Base-by-base conservation (phyloP, 768 basidiomycete species). In the Tricholoma saponaceum region DNA sequence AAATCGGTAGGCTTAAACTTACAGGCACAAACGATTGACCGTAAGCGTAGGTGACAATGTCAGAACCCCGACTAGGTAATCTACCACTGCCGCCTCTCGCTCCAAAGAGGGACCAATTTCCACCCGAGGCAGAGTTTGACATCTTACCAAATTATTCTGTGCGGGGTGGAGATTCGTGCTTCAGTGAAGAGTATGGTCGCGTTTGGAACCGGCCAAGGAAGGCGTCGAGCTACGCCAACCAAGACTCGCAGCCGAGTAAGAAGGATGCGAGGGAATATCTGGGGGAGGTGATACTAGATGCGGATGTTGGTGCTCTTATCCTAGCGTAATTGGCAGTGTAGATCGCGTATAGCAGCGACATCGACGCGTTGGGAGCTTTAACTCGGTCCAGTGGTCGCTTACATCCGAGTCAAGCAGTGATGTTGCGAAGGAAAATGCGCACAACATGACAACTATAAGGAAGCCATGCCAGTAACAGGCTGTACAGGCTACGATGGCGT, bases 231-330 rank as follows among this genome's bases (percentile, higher is more conserved):
- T 63, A 66, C 70, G 67, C 58, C 70, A 66, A 64, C 69, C 65
- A 52, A 65, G 64, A 58, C 72, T 66, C 43, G 72, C 64, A 56
- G 67, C 55, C 25, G 62, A 62, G 62, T n/a, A n/a, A n/a, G 64
- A 41, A 52, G 49, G 39, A 25, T 52, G 59, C 51, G 60, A 64
- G 60, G 67, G 64, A 54, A 67, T 62, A 25, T 44, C 58, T 64
- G 50, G 73, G n/a, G 58, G 76, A 72, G 51, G 72, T 76, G 35
- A 76, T 65, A 76, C 66, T 67, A 73, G 66, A 52, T 69, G 69
- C 57, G 68, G 66, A 41, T 69, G 67, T 56, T 76, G n/a, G n/a
- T n/a, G n/a, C n/a, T n/a, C n/a, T n/a, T n/a, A n/a, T n/a, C n/a
- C n/a, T n/a, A n/a, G n/a, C n/a, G n/a, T n/a, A n/a, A n/a, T n/a